These are phyloP conservation scores for Somion occarium DNA, from an alignment of 1,284 basidiomycete species.

Conservation along the genomic window DNA sequence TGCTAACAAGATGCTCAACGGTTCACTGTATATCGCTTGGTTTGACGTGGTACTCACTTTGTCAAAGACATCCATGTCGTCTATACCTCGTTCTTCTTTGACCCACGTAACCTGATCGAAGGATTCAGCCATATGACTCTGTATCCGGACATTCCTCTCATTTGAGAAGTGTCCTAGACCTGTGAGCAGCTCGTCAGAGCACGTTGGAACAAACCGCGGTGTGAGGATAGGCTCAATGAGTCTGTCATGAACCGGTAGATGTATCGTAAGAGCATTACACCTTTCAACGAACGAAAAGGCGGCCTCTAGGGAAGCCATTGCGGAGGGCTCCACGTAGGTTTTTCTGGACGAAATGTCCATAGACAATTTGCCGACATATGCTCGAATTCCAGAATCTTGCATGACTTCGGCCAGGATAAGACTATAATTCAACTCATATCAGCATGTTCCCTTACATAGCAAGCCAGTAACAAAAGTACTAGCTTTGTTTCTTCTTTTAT, in stretches of 20 bases:
- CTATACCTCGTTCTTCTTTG: slow-evolving; percentile 47
- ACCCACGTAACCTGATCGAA: slow-evolving; percentile 73
- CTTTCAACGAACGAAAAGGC: slow-evolving; percentile 52
- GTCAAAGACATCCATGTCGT: slow-evolving; percentile 73
- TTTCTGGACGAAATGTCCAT: slow-evolving; percentile 78
- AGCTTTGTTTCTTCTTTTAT: slow-evolving; percentile 79
- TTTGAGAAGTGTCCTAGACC: slow-evolving; percentile 52
- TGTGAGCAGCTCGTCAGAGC: slow-evolving; percentile 60
- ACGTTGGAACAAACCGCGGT: slow-evolving; percentile 80
- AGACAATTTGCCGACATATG: slow-evolving; percentile 79
- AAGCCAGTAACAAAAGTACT: slow-evolving; percentile 15
- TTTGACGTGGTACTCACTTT: slow-evolving; percentile 46
- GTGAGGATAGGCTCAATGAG: slow-evolving; percentile 78
- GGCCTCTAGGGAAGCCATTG: slow-evolving; percentile 42
- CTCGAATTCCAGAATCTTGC: slow-evolving; percentile 67
- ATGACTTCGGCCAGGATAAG: slow-evolving; percentile 72
- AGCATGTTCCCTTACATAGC: neutral
- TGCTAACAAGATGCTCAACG: too few relatives aligned
- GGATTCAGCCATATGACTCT: slow-evolving; percentile 77
- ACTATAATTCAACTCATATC: slow-evolving; percentile 31
- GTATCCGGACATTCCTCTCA: slow-evolving; percentile 46
- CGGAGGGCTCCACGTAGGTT: slow-evolving; percentile 64
- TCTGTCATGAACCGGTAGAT: slow-evolving; percentile 38
- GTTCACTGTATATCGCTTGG: too few relatives aligned
- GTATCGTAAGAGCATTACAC: slow-evolving; percentile 38